Base-by-base conservation (phyloP, 305 asterid species). In the Solanum hybrid region DNA sequence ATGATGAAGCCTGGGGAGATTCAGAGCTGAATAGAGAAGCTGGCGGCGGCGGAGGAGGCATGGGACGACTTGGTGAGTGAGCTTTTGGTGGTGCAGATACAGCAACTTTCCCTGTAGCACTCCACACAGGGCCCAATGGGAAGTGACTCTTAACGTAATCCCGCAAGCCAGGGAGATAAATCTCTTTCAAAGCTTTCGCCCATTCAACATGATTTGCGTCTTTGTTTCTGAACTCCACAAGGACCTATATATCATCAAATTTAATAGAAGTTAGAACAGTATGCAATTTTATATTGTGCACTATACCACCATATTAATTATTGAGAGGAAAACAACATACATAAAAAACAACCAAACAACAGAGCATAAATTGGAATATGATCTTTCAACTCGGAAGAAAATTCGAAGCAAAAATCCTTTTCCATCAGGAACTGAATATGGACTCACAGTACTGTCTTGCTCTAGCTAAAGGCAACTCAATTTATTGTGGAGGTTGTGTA, bases 91-190 rank as follows among this genome's bases (percentile, higher is more conserved):
- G 94, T 88, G 94, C 95, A 91, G 98, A 88, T 87, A 93, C 92
- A 69, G 92, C 88, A 88, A 92, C 88, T 91, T 93, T 96, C 87
- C 97, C 99, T 26, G 96, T 93, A 88, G 96, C 94, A 92, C 94
- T 96, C 99, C 99, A 98, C 76, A 95, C 98, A 72, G 99, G 99
- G 31, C 99, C 99, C 92, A 98, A 91, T 35, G 99, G 99, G 89
- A 93, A 95, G 90, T 96, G 98, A 90, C 93, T 89, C 94, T 96
- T 98, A 91, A 98, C 98, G 79, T 95, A 98, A 91, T 97, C 99
- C 92, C 99, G 94, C 93, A 98, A 93, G 88, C 99, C 99, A 20
- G 99, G 98, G 46, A 97, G 56, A 93, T 98, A 97, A 38, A 97
- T 97, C 92, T 97, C 99, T 92, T 98, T 98, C 90, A 98, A 89